Evolutionary conservation across 352 stramenopile genomes (phyloP), one percentile per base, ranked within the genome.

Genomic region (Globisporangium radiosum): DNA sequence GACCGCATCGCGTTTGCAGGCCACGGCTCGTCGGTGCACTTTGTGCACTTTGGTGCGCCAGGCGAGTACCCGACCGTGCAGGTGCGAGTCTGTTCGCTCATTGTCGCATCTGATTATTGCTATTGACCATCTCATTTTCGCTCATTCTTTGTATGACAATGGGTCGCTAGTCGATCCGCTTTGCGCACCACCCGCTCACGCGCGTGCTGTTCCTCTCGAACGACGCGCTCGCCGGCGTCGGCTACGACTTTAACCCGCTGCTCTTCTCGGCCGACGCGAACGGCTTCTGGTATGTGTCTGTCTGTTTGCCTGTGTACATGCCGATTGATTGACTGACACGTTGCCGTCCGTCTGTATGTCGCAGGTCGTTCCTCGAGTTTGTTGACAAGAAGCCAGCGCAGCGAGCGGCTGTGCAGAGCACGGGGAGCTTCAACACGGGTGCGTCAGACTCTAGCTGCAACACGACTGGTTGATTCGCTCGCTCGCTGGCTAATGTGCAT

Each of bases 211-310:
- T 98, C 68, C 64, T 97, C 5, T 92, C 76, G 44, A 96, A 97
- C 56, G 81, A 91, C 40, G 76, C 78, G 58, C 71, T 97, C 5
- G 81, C 96, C 15, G 93, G 88, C 11, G 88, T 75, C 15, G 92
- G 93, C 36, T 88, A 96, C 68, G 91, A 97, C 63, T 97, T 97
- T 62, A 97, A 97, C 68, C 83, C 94, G 17, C 62, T 96, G 47
- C 61, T 98, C 33, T 98, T 97, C 62, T 75, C 77, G 25, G 75
- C 85, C 42, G 75, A 92, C 59, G 67, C 57, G 48, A 92, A 73
- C 51, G 81, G 84, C 60, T 94, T 90, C 59, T 94, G 85, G 85
- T 85, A 63, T 47, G 57, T 17, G 17, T 52, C 39, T 37, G 25
- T 33, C 25, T 33, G 25, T 33, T 2, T 33, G 25, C 25, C 25